Evolutionary conservation across 2,329 filamentous ascomycete genomes (phyloP).

Genomic region (Cadophora luteo-olivacea): DNA sequence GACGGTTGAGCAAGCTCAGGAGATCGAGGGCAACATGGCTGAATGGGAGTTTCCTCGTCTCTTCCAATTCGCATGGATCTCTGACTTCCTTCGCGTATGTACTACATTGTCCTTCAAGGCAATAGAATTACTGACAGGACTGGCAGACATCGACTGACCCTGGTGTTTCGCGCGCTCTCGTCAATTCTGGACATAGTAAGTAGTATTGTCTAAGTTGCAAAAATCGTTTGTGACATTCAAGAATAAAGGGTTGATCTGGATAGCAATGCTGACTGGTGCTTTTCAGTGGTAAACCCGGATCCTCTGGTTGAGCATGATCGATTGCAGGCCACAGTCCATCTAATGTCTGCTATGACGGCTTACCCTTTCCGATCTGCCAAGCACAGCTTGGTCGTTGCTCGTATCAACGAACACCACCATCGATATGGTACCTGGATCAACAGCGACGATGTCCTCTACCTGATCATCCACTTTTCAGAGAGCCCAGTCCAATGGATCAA

Average conservation of each 20-base stretch:
- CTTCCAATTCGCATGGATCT: slow-evolving; percentile 29
- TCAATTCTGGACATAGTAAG: slow-evolving; percentile 24
- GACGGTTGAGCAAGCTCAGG: slow-evolving; percentile 27
- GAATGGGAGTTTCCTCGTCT: slow-evolving; percentile 31
- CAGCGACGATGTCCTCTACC: slow-evolving; percentile 29
- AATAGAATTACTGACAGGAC: neutral
- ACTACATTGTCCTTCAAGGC: neutral
- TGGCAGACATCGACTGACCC: slow-evolving; percentile 27
- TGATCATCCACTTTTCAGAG: slow-evolving; percentile 28
- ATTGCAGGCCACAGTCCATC: slow-evolving; percentile 26
- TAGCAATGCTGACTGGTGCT: neutral
- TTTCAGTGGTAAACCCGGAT: slow-evolving; percentile 24
- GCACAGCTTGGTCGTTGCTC: slow-evolving; percentile 25
- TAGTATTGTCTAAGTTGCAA: too few species aligned
- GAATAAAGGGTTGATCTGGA: too few species aligned
- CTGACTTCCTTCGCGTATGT: slow-evolving; percentile 30
- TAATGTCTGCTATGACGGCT: slow-evolving; percentile 23
- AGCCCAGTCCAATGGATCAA: slow-evolving; percentile 24
- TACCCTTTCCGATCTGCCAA: slow-evolving; percentile 21
- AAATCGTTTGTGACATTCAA: too few species aligned
- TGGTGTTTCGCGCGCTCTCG: slow-evolving; percentile 29
- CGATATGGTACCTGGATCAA: slow-evolving; percentile 29
- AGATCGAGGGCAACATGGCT: slow-evolving; percentile 28
- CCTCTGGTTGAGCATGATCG: slow-evolving; percentile 27
- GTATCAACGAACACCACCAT: slow-evolving; percentile 32